Conservation (phyloP, 2,329 filamentous ascomycete genomes). For the Onygenales sp. region DNA sequence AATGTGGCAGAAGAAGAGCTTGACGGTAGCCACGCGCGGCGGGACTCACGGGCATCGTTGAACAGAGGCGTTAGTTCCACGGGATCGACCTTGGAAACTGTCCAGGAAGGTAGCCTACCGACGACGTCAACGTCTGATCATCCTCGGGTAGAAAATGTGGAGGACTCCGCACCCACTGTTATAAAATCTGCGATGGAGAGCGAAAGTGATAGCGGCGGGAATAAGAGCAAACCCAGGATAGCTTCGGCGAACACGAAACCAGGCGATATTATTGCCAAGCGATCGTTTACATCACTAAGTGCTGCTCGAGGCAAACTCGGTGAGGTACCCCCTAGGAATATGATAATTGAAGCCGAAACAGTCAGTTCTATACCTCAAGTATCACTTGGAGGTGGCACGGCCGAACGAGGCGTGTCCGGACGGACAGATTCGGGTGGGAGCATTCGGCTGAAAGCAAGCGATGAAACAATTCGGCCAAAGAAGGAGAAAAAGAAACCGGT, state of each 20-base stretch:
- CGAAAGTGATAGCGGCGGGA: conserved; percentile 45
- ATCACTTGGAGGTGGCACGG: conserved; percentile 53
- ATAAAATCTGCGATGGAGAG: conserved; percentile 47
- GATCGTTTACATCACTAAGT: conserved; percentile 59
- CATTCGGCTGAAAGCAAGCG: conserved; percentile 76
- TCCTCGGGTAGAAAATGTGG: conserved; percentile 19
- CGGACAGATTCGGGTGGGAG: conserved; percentile 59
- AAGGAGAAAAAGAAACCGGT: conserved; percentile 78
- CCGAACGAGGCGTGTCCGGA: conserved; percentile 48
- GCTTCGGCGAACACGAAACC: conserved; percentile 36
- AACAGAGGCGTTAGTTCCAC: conserved; percentile 51
- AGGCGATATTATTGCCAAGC: conserved; percentile 48
- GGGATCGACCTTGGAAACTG: conserved; percentile 67
- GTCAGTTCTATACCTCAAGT: conserved; percentile 85
- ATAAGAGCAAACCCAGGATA: conserved; percentile 25
- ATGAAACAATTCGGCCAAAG: conserved; percentile 90
- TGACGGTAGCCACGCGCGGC: conserved; percentile 11
- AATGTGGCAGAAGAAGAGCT: conserved; percentile 8
- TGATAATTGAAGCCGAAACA: conserved; percentile 97
- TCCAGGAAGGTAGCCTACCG: conserved; percentile 77
- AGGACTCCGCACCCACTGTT: conserved; percentile 38
- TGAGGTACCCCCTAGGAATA: conserved; percentile 73
- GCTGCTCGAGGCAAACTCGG: conserved; percentile 56
- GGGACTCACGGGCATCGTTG: conserved; percentile 42
- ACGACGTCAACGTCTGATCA: conserved; percentile 50